Percentiles rank a stretch among this genome's conserved stretches.
Conservation (phyloP, 208 protist species). For the Leishmania turanica region DNA sequence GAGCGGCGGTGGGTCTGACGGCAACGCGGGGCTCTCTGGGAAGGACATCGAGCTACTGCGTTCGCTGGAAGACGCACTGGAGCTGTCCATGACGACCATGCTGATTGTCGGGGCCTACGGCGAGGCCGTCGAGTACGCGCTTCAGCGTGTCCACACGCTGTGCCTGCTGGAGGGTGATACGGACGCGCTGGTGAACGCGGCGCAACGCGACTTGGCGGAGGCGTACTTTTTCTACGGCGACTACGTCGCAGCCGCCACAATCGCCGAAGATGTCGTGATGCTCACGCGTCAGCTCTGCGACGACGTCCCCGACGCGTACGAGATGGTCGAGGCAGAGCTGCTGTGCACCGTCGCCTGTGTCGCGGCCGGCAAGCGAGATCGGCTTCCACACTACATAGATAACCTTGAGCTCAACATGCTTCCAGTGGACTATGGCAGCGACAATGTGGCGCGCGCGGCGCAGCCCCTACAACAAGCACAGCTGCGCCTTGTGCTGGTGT, state of each 20-base stretch:
- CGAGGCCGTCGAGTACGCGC: slow-evolving; percentile 46
- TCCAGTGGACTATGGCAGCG: slow-evolving; percentile 11
- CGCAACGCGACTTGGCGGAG: slow-evolving; percentile 55
- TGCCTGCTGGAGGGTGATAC: slow-evolving; percentile 51
- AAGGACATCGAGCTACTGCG: slow-evolving; percentile 32
- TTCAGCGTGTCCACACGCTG: slow-evolving; percentile 61
- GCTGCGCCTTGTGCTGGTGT: slow-evolving; percentile 46
- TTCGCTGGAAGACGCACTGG: slow-evolving; percentile 37
- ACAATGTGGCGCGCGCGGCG: not conserved
- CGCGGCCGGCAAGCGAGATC: slow-evolving; percentile 25
- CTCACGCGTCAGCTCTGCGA: slow-evolving; percentile 41
- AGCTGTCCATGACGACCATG: slow-evolving; percentile 42
- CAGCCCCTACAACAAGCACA: slow-evolving; percentile 37
- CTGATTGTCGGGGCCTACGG: slow-evolving; percentile 42
- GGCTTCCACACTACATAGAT: slow-evolving; percentile 21
- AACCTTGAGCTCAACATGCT: slow-evolving; percentile 28
- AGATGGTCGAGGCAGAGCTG: slow-evolving; percentile 42
- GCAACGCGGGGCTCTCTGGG: slow-evolving; percentile 7
- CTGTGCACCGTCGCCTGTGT: slow-evolving; percentile 31
- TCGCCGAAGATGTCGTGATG: slow-evolving; percentile 57
- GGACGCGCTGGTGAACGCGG: slow-evolving; percentile 41
- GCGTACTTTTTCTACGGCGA: slow-evolving; percentile 53
- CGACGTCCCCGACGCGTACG: slow-evolving; percentile 30
- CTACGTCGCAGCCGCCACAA: slow-evolving; percentile 35
- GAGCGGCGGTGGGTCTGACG: not conserved